A percentile compares a stretch with the other conserved stretches of the same genome.
Evolutionary conservation across 306 rosid genomes (phyloP).

Genomic region (Abrus precatorius): DNA sequence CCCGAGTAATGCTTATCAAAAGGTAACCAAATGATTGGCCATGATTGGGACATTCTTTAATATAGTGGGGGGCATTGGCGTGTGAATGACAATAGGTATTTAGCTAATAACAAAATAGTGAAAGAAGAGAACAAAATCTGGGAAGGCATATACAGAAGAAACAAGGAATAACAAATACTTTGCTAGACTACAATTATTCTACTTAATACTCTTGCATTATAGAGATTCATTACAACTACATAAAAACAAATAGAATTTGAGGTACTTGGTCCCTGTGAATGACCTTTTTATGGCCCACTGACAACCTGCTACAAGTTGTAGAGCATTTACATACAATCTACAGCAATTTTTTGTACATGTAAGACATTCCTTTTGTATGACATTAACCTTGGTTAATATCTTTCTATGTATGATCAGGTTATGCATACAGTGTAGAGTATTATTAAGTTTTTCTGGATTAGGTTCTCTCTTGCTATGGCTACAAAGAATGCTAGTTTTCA

Average conservation of each 20-base stretch:
- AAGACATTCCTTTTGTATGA: background rate
- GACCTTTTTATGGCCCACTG: conserved; percentile 51
- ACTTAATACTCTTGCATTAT: conserved; percentile 33
- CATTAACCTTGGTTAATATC: background rate
- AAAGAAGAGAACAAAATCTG: conserved; percentile 36
- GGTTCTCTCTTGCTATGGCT: background rate
- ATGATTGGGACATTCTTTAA: conserved; percentile 60
- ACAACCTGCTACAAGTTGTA: conserved; percentile 55
- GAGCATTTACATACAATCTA: conserved; percentile 43
- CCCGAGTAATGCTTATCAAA: conserved; percentile 45
- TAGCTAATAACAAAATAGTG: conserved; percentile 16
- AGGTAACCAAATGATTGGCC: conserved; percentile 61
- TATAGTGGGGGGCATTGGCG: conserved; percentile 36
- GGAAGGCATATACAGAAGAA: conserved; percentile 21
- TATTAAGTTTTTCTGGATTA: background rate
- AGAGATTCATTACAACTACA: conserved; percentile 48
- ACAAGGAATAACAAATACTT: conserved; percentile 31
- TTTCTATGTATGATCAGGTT: background rate
- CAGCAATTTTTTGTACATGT: conserved; percentile 25
- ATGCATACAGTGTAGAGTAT: background rate
- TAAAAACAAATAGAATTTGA: conserved; percentile 42
- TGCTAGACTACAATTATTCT: conserved; percentile 42
- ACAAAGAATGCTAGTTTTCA: conserved; percentile 5
- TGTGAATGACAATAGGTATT: conserved; percentile 33
- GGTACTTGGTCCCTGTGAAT: conserved; percentile 44